These are phyloP conservation scores for Pyrenula aspistea DNA, from an alignment of 495 filamentous ascomycete species.

Conservation along the genomic window DNA sequence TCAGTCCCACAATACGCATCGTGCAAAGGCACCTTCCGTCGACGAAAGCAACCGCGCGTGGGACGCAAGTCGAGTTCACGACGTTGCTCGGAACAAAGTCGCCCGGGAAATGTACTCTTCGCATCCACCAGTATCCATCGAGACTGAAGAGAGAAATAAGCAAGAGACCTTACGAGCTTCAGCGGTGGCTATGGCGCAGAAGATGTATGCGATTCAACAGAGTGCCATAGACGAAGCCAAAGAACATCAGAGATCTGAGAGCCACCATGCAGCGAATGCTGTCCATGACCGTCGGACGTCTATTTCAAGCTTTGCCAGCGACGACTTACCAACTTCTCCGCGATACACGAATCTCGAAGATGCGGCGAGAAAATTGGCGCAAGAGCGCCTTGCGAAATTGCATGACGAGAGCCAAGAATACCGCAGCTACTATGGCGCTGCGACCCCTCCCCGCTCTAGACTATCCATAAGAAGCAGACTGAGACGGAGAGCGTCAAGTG, in stretches of 20 bases:
- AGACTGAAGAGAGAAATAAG: conserved; percentile 60
- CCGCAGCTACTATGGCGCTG: conserved; percentile 61
- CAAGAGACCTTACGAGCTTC: conserved; percentile 65
- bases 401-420: conserved; percentile 58
- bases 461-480: conserved; percentile 41
- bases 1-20: conserved; percentile 33
- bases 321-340: conserved; percentile 19
- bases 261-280: conserved; percentile 23
- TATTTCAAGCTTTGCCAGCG: conserved; percentile 20
- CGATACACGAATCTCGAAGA: conserved; percentile 61
- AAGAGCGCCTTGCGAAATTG: conserved; percentile 70
- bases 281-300: conserved; percentile 26
- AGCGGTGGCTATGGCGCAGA: conserved; percentile 74
- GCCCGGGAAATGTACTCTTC: conserved; percentile 60
- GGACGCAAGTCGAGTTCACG: conserved; percentile 44
- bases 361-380: conserved; percentile 70
- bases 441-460: conserved; percentile 32
- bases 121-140: conserved; percentile 55
- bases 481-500: conserved; percentile 57
- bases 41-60: conserved; percentile 27
- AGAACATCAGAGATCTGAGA: conserved; percentile 12
- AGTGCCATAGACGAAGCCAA: conserved; percentile 36
- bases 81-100: conserved; percentile 35
- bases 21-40: conserved; percentile 15
- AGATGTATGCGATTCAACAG: conserved; percentile 63